A percentile compares a stretch with the other conserved stretches of the same genome.
Evolutionary conservation across 2,329 filamentous ascomycete species (phyloP).

Genomic region (Aspergillus quadrilineatus): DNA sequence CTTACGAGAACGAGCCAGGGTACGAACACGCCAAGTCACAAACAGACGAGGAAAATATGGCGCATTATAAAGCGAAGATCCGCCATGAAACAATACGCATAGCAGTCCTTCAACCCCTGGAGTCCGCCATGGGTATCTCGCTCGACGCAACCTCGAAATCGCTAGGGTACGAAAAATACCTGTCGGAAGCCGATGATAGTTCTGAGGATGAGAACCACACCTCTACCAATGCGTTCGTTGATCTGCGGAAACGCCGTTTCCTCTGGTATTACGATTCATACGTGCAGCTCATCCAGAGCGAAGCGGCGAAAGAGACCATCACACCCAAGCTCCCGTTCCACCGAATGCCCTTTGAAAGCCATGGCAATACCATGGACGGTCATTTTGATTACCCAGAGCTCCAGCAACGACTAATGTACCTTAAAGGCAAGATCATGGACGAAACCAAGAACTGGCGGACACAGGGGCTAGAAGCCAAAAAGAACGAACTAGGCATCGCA

Average conservation of each 20-base stretch:
- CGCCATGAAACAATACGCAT: constrained; percentile 86
- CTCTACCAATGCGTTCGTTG: constrained; percentile 75
- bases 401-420: constrained; percentile 63
- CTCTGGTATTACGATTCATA: constrained; percentile 96
- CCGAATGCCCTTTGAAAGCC: constrained; percentile 84
- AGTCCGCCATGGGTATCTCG: constrained; percentile 70
- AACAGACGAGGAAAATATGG: constrained; percentile 70
- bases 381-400: constrained; percentile 78
- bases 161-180: constrained; percentile 27
- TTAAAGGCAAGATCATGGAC: constrained; percentile 68
- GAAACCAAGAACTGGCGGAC: constrained; percentile 71
- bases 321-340: constrained; percentile 64
- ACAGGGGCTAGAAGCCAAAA: constrained; percentile 63
- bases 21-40: constrained; percentile 73
- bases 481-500: constrained; percentile 70
- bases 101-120: constrained; percentile 79
- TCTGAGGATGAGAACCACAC: constrained; percentile 53
- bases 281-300: constrained; percentile 62
- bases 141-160: constrained; percentile 47
- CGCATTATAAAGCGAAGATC: constrained; percentile 81
- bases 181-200: constrained; percentile 32
- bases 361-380: constrained; percentile 79
- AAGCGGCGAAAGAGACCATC: constrained; percentile 51
- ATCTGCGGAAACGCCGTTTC: constrained; percentile 86
- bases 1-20: constrained; percentile 94